phyloP scores from a whole-genome alignment of 768 basidiomycete genomes.

The Mycena maculata region DNA sequence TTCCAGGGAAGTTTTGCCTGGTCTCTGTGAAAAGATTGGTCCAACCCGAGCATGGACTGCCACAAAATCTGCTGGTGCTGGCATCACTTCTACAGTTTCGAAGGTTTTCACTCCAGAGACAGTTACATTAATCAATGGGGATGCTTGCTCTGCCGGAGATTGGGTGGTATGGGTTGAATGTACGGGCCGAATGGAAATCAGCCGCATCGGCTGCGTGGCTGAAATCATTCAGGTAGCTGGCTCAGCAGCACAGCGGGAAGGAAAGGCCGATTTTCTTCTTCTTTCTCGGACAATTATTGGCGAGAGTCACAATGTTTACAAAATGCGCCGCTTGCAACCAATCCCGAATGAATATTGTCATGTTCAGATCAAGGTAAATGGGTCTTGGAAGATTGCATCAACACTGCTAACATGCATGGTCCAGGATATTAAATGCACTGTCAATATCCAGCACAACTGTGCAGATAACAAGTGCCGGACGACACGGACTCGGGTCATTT shows the following conservation, averaged over 20 bases:
- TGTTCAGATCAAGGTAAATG: too few species aligned
- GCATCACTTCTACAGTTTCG: background rate
- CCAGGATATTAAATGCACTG: conserved; percentile 33
- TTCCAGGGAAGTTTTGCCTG: background rate
- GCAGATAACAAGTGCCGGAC: conserved; percentile 25
- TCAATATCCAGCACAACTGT: conserved; percentile 41
- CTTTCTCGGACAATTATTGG: conserved; percentile 7
- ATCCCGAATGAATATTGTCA: too few species aligned
- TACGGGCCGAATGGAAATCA: background rate
- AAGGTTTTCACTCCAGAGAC: background rate
- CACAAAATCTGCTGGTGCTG: conserved; percentile 1
- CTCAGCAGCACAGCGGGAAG: background rate
- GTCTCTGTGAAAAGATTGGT: background rate
- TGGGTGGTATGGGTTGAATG: conserved; percentile 7
- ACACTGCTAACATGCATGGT: background rate
- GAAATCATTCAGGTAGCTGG: conserved; percentile 24
- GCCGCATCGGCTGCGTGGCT: background rate
- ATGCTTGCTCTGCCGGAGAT: conserved; percentile 5
- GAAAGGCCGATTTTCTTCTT: conserved; percentile 1
- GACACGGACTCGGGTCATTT: background rate
- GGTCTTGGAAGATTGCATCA: too few species aligned
- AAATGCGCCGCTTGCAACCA: too few species aligned
- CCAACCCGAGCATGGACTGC: background rate
- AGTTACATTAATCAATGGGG: conserved; percentile 9
- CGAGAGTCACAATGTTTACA: background rate